A percentile compares a stretch with the other conserved stretches of the same genome.
Evolutionary conservation across 2,329 filamentous ascomycete genomes (phyloP).

Genomic region (Epicoccum sorghinum): DNA sequence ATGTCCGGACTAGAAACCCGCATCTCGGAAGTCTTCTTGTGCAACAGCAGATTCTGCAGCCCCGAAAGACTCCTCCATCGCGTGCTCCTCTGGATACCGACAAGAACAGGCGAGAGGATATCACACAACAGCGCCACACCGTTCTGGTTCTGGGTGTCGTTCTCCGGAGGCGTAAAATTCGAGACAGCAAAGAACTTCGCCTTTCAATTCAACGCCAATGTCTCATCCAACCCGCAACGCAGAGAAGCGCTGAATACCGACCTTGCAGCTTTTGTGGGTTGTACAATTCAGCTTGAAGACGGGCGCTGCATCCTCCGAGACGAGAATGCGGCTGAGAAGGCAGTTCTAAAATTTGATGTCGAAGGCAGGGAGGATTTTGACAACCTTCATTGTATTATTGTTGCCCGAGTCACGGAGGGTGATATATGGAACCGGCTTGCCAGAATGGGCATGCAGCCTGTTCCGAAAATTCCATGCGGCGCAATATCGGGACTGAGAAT

Average conservation of each 20-base stretch:
- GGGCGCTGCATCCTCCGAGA: constrained; percentile 7
- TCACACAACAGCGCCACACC: constrained; percentile 19
- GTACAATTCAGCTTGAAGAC: background rate
- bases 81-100: constrained; percentile 23
- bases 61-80: constrained; percentile 22
- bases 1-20: constrained; percentile 21
- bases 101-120: constrained; percentile 5
- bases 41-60: constrained; percentile 20
- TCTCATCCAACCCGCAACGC: background rate
- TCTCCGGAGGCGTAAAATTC: background rate
- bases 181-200: background rate
- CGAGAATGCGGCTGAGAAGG: constrained; percentile 7
- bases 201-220: background rate
- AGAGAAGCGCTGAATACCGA: background rate
- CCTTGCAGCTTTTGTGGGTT: background rate
- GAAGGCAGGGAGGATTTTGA: constrained; percentile 3
- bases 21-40: constrained; percentile 13
- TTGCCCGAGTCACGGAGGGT: background rate
- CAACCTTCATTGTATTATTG: constrained; percentile 16
- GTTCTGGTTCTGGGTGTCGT: constrained; percentile 26
- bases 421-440: too few relatives aligned
- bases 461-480: background rate
- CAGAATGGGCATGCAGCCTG: background rate
- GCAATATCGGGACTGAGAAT: background rate
- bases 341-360: constrained; percentile 13